phyloP scores from a whole-genome alignment of 2,329 filamentous ascomycete species.

The Colletotrichum magnum region DNA sequence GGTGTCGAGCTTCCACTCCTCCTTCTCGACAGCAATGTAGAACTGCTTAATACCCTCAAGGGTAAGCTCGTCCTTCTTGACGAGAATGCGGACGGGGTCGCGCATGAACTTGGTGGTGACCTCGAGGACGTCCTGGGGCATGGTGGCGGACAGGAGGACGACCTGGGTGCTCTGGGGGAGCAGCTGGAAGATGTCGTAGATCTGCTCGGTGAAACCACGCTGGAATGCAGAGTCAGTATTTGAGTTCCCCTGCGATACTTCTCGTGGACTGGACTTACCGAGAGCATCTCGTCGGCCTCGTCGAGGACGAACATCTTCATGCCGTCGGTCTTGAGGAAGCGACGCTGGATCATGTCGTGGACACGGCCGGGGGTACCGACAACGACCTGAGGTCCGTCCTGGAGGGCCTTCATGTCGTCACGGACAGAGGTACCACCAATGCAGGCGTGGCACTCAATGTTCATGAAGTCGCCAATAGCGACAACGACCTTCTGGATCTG shows the following conservation, averaged over 20 bases:
- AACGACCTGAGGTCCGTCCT: constrained; percentile 96
- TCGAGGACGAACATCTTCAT: constrained; percentile 99
- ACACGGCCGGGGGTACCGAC: constrained; percentile 99
- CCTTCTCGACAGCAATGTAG: constrained; percentile 99
- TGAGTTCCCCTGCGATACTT: constrained; percentile 49
- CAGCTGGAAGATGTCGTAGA: constrained; percentile 99
- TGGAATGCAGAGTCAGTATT: constrained; percentile 52
- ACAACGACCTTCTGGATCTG: constrained; percentile 99
- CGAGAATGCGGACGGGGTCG: constrained; percentile 97
- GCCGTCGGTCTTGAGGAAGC: constrained; percentile 94
- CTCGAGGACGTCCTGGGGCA: constrained; percentile 99
- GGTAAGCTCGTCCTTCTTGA: constrained; percentile 99
- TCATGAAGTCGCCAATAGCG: constrained; percentile 99
- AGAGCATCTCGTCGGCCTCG: constrained; percentile 99
- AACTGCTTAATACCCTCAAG: constrained; percentile 99
- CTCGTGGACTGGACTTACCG: constrained; percentile 65
- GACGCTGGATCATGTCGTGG: constrained; percentile 99
- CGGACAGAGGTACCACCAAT: constrained; percentile 98
- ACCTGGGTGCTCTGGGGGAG: constrained; percentile 98
- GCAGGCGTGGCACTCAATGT: constrained; percentile 98
- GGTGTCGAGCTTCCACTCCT: constrained; percentile 99
- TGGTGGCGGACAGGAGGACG: constrained; percentile 96
- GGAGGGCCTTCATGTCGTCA: constrained; percentile 98
- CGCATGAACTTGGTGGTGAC: constrained; percentile 99
- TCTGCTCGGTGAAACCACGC: constrained; percentile 99